phyloP scores from a whole-genome alignment of 2,329 filamentous ascomycete genomes.

The Fusarium concolor region DNA sequence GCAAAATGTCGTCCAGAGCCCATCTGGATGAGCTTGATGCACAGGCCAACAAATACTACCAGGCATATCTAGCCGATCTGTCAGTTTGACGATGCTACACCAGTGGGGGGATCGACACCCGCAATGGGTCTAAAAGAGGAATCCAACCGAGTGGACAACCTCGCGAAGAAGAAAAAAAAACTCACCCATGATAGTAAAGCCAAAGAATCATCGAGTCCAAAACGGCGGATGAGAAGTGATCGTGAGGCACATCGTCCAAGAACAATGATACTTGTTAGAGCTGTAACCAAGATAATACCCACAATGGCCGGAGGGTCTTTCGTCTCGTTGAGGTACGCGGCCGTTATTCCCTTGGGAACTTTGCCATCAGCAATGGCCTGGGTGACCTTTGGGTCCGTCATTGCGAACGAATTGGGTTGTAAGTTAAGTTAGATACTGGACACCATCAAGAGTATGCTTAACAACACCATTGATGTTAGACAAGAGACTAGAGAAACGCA shows the following conservation, averaged over 20 bases:
- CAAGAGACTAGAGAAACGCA: neutral
- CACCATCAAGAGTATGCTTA: conserved; percentile 6
- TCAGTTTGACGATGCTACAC: conserved; percentile 16
- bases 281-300: conserved; percentile 54
- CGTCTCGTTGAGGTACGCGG: conserved; percentile 52
- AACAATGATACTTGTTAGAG: conserved; percentile 51
- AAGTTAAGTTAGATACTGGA: neutral
- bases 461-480: neutral
- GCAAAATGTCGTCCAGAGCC: conserved; percentile 61
- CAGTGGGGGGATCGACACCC: conserved; percentile 17
- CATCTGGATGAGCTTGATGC: conserved; percentile 58
- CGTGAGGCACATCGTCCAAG: conserved; percentile 51
- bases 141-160: too few relatives aligned
- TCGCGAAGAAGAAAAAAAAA: neutral
- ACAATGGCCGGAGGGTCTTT: conserved; percentile 53
- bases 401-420: conserved; percentile 12
- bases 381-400: conserved; percentile 42
- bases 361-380: conserved; percentile 52
- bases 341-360: conserved; percentile 51
- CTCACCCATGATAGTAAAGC: conserved; percentile 53
- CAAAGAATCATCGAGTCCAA: conserved; percentile 55
- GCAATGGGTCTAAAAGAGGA: neutral
- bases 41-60: conserved; percentile 57
- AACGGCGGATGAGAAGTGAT: conserved; percentile 50
- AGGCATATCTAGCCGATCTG: conserved; percentile 48